A percentile compares a stretch with the other conserved stretches of the same genome.
phyloP scores from a whole-genome alignment of 331 rosid genomes.

The Prunus yedoensis region DNA sequence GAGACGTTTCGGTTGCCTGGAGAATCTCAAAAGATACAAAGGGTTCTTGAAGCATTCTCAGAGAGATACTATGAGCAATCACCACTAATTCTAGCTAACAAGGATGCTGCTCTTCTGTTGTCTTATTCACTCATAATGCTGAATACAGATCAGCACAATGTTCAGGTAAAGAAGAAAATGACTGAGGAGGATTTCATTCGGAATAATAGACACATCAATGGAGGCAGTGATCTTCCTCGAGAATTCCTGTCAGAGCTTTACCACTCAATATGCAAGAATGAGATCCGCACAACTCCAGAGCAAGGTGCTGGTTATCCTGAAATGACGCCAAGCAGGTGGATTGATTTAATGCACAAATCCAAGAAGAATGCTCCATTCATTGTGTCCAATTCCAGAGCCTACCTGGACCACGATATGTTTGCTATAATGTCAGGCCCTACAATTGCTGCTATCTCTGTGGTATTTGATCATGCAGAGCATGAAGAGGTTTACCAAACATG shows the following conservation, averaged over 20 bases:
- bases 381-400: slow-evolving; percentile 77
- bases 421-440: slow-evolving; percentile 95
- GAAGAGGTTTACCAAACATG: slow-evolving; percentile 91
- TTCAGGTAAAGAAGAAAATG: slow-evolving; percentile 94
- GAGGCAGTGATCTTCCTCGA: slow-evolving; percentile 88
- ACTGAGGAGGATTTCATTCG: slow-evolving; percentile 93
- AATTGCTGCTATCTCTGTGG: slow-evolving; percentile 93
- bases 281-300: slow-evolving; percentile 92
- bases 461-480: slow-evolving; percentile 88
- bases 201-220: slow-evolving; percentile 86
- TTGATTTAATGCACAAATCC: slow-evolving; percentile 80
- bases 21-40: slow-evolving; percentile 98
- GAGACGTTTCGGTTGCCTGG: slow-evolving; percentile 96
- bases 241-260: slow-evolving; percentile 71
- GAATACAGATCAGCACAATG: slow-evolving; percentile 92
- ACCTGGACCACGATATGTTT: slow-evolving; percentile 91
- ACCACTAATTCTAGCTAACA: slow-evolving; percentile 76
- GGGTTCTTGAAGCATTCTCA: slow-evolving; percentile 98
- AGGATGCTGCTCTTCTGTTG: slow-evolving; percentile 88
- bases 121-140: slow-evolving; percentile 88
- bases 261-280: slow-evolving; percentile 87
- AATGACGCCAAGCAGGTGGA: slow-evolving; percentile 95
- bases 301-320: slow-evolving; percentile 91
- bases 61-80: slow-evolving; percentile 96
- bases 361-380: slow-evolving; percentile 80